Base-by-base conservation (phyloP, 1,139 yeast genomes). In the Suzukiozyma palmioleophila region DNA sequence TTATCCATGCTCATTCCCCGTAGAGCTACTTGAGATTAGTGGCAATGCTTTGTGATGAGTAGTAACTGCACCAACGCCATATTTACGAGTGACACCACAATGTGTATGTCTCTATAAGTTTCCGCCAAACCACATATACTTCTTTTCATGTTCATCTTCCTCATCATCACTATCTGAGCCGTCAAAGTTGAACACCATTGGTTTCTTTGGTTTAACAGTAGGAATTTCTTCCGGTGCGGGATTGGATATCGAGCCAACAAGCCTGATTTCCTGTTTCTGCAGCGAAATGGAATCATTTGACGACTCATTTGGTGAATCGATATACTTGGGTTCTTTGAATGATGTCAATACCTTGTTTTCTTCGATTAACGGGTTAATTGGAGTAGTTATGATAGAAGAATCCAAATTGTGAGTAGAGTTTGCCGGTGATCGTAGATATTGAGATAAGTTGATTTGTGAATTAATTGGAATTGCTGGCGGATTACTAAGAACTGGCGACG, bases 371-470 rank as follows among this genome's bases (percentile, higher is more conserved):
- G 28, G 11, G 13, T 10, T 26, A 10, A 11, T 12, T 5, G 13
- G n/a, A 8, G 13, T 26, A 5, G 28, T 26, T 11, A 12, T 10
- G 6, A 26, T 12, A 9, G 28, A 11, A 26, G n/a, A 12, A 5
- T 28, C 31, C 31, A 33, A 11, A 10, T 33, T 33, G 25, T 24
- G 18, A 14, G 22, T 25, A 2, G 36, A 33, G n/a, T 25, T 35
- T 2, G 31, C 21, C 2, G 43, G 52, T 9, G 44, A 42, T 35
- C 60, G 48, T 32, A 52, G 54, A 35, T 46, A 39, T 37, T 54
- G 61, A 11, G 56, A 51, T 38, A 58, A 46, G 43, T 49, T 56
- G 18, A 50, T 52, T 28, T 58, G 62, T 6, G 66, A 60, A 43
- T 60, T 61, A 36, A 61, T 33, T 12, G 36, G 36, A 14, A 26